phyloP scores from a whole-genome alignment of 192 early-diverging fungal species.

The Geranomyces michiganensis region DNA sequence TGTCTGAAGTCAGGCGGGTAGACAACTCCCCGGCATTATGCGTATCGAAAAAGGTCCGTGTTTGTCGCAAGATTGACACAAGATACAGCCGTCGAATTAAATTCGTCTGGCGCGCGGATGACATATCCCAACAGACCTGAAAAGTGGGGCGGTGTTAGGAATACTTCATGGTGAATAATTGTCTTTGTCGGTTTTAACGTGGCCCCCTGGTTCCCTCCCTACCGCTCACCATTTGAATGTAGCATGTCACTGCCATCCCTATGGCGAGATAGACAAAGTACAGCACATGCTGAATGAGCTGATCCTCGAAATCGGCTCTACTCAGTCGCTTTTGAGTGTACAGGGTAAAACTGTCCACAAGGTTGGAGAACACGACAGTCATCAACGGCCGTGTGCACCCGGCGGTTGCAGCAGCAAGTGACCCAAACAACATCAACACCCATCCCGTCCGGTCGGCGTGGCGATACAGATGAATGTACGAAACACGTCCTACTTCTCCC shows the following conservation, averaged over 20 bases:
- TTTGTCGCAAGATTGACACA: conserved; percentile 41
- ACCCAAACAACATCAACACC: conserved; percentile 18
- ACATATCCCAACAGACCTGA: conserved; percentile 35
- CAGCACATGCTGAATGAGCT: conserved; percentile 19
- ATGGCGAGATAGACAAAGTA: conserved; percentile 34
- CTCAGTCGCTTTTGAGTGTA: conserved; percentile 6
- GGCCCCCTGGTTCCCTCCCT: no score
- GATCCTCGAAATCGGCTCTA: conserved; percentile 8
- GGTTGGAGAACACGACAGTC: conserved; percentile 33
- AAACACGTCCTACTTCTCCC: background rate
- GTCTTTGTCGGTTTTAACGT: no score
- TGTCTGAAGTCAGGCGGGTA: conserved; percentile 46
- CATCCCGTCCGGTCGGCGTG: conserved; percentile 21
- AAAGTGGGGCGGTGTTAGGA: background rate
- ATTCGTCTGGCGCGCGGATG: conserved; percentile 35
- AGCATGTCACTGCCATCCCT: conserved; percentile 33
- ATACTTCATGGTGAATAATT: background rate
- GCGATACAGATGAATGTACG: conserved; percentile 16
- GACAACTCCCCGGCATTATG: conserved; percentile 53
- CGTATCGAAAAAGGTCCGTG: conserved; percentile 48
- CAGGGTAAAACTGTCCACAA: conserved; percentile 28
- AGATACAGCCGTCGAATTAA: conserved; percentile 39
- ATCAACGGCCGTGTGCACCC: conserved; percentile 32
- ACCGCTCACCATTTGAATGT: conserved; percentile 35
- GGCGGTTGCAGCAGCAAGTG: conserved; percentile 23